A percentile compares a stretch with the other conserved stretches of the same genome.
Conservation (phyloP, 192 early-diverging fungal species). For the Phycomyces nitens region DNA sequence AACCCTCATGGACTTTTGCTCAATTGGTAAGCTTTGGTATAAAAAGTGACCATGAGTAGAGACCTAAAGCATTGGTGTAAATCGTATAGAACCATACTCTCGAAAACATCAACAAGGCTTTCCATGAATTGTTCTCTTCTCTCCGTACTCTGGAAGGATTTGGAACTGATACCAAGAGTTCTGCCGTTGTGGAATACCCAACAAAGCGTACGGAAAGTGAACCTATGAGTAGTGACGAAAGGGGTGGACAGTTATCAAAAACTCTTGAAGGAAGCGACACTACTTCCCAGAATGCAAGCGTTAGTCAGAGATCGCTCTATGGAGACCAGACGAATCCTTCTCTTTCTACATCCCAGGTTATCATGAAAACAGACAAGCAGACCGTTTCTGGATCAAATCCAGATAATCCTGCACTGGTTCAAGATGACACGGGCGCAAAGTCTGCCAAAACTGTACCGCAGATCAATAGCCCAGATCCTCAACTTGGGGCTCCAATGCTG, state of each 20-base stretch:
- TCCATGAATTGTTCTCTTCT: slow-evolving; percentile 5
- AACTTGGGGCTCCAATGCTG: not conserved
- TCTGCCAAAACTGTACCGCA: not conserved
- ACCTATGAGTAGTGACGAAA: not conserved
- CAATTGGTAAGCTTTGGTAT: slow-evolving; percentile 10
- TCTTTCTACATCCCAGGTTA: not conserved
- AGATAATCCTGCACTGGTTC: not conserved
- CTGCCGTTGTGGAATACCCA: not conserved
- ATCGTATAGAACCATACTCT: not conserved
- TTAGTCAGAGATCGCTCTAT: not conserved
- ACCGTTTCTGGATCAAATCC: not conserved
- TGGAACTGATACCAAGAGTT: slow-evolving; percentile 12
- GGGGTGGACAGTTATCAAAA: not conserved
- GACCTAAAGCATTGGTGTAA: not conserved
- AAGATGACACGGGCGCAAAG: not conserved
- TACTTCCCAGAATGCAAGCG: not conserved
- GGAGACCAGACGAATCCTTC: not conserved
- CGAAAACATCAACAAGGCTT: not conserved
- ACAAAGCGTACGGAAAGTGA: not conserved
- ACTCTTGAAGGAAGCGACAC: not conserved
- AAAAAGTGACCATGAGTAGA: not conserved
- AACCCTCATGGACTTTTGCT: slow-evolving; percentile 7
- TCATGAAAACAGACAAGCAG: not conserved
- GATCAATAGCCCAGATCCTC: not conserved
- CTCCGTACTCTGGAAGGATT: slow-evolving; percentile 13